Base-by-base conservation (phyloP, 768 basidiomycete species). In the Lactifluus pinguis region DNA sequence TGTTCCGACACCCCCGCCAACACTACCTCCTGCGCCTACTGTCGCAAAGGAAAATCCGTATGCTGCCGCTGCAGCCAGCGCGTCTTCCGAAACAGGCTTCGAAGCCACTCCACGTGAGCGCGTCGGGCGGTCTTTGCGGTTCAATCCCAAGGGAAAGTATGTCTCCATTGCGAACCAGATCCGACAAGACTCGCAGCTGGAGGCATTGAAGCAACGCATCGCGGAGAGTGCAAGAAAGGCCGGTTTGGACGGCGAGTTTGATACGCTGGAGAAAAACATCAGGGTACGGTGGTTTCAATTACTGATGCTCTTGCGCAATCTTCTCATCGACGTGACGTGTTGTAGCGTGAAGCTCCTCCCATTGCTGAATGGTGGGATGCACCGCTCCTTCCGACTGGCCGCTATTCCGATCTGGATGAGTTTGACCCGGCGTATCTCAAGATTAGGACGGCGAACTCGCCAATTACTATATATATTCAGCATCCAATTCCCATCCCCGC, bases 281-380 rank as follows among this genome's bases (percentile, higher is more conserved):
- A 86, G 89, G 78, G 93, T 91, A 49, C 45, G 83, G 67, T 32
- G 13, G 9, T 54, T 55, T 53, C 21, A 60, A 15, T 38, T 39
- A 5, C 48, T 38, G 52, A 48, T 50, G 39, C 2, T 53, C 25
- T 50, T 29, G 34, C 9, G 7, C 53, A 14, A 25, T 19, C 5
- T 52, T 9, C 44, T 36, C 15, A 57, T 36, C 41, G 60, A 29
- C 51, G 48, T 47, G 60, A 29, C 51, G 48, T 47, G 60, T 44
- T n/a, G 7, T 66, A 95, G 87, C 80, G 94, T 48, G 83, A 84
- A 57, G 81, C 91, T 0, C 97, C 95, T 7, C 95, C 95, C 0
- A 86, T 83, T 5, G 82, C 86, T 4, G 97, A 98, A 72, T 99
- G 97, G 97, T 99, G 97, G 97, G 97, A 99, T 73, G 85, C 82